Conservation (phyloP, 805 yeast species). For the Candida parachauliodes region DNA sequence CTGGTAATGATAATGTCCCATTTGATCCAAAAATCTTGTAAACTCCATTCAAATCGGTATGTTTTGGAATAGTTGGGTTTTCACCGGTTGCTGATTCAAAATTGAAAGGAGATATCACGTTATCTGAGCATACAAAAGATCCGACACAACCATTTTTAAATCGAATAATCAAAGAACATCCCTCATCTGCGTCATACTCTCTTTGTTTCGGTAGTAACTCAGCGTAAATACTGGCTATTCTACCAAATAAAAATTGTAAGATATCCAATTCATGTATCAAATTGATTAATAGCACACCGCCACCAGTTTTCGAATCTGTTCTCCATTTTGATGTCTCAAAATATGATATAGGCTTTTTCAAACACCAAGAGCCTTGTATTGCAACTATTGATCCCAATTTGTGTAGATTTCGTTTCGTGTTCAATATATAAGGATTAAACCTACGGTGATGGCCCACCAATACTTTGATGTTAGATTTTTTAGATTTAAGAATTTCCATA, state of each 20-base stretch:
- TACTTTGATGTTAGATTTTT: constrained; percentile 21
- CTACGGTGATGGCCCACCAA: constrained; percentile 42
- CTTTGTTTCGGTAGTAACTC: constrained; percentile 34
- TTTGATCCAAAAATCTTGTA: constrained; percentile 37
- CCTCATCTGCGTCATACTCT: constrained; percentile 34
- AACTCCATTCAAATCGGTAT: constrained; percentile 26
- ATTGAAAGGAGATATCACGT: constrained; percentile 37
- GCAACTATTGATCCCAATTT: constrained; percentile 32
- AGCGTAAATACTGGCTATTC: constrained; percentile 36
- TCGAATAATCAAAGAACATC: constrained; percentile 37
- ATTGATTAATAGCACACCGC: constrained; percentile 39
- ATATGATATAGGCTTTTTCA: constrained; percentile 32
- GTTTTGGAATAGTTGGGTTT: constrained; percentile 37
- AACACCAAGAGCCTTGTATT: constrained; percentile 40
- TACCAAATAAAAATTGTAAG: constrained; percentile 38
- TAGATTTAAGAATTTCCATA: constrained; percentile 20
- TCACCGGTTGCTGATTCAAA: constrained; percentile 44
- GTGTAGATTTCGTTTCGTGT: constrained; percentile 29
- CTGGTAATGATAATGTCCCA: constrained; percentile 38
- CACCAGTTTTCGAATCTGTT: constrained; percentile 30
- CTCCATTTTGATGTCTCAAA: constrained; percentile 38
- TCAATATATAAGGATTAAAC: constrained; percentile 40
- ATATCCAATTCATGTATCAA: constrained; percentile 41
- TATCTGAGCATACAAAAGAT: constrained; percentile 40
- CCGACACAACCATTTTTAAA: constrained; percentile 38